A percentile compares a stretch with the other conserved stretches of the same genome.
phyloP scores from a whole-genome alignment of 2,329 filamentous ascomycete species.

The Cladosporium sp. region DNA sequence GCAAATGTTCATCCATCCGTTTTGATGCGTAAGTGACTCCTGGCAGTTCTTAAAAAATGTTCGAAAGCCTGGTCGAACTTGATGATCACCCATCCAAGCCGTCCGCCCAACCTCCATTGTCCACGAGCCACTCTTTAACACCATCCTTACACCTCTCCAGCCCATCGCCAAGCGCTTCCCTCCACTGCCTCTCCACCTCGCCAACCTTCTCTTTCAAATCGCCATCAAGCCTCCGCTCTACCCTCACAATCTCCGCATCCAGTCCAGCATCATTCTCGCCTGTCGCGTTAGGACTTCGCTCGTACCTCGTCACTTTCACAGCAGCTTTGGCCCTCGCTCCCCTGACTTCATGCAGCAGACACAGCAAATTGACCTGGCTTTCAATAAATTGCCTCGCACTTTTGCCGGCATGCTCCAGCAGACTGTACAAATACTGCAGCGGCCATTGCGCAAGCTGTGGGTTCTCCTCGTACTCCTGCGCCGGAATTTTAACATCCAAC shows the following conservation, averaged over 20 bases:
- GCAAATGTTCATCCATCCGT: not conserved
- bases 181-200: slow-evolving; percentile 89
- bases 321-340: slow-evolving; percentile 72
- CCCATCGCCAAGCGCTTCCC: slow-evolving; percentile 76
- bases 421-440: slow-evolving; percentile 83
- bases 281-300: slow-evolving; percentile 46
- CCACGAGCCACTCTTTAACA: slow-evolving; percentile 71
- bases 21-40: not conserved
- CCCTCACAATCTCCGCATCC: slow-evolving; percentile 30
- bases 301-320: slow-evolving; percentile 65
- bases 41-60: not conserved
- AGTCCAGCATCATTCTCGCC: slow-evolving; percentile 26
- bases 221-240: slow-evolving; percentile 70
- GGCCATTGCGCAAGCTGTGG: slow-evolving; percentile 78
- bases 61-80: not conserved
- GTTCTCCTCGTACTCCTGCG: slow-evolving; percentile 80
- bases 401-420: slow-evolving; percentile 85
- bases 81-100: slow-evolving; percentile 43
- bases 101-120: slow-evolving; percentile 87
- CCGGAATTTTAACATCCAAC: slow-evolving; percentile 60
- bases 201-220: slow-evolving; percentile 93
- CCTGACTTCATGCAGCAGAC: slow-evolving; percentile 86
- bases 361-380: slow-evolving; percentile 86
- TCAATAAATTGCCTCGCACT: slow-evolving; percentile 97
- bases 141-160: slow-evolving; percentile 72